These are phyloP conservation scores for Diplodia mutila DNA, from an alignment of 2,329 filamentous ascomycete species.

Conservation along the genomic window DNA sequence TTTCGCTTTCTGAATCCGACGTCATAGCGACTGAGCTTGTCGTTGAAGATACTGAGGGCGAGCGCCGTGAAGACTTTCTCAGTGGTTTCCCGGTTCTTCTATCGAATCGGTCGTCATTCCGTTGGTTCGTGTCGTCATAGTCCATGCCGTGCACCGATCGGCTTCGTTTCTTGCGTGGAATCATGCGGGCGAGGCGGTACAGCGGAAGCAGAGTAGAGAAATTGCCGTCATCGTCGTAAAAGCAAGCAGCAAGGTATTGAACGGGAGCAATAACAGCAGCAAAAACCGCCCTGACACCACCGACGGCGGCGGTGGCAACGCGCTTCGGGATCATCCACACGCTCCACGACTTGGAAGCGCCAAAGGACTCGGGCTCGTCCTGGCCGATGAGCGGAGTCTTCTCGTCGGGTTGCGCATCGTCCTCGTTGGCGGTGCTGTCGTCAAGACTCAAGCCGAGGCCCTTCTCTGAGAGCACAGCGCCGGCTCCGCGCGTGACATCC, in stretches of 20 bases:
- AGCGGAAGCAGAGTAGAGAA: slow-evolving; percentile 80
- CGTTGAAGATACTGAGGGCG: slow-evolving; percentile 48
- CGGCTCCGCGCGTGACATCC: slow-evolving; percentile 16
- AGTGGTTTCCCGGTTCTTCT: slow-evolving; percentile 21
- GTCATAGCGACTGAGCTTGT: slow-evolving; percentile 65
- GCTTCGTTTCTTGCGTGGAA: slow-evolving; percentile 41
- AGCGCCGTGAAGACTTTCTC: slow-evolving; percentile 41
- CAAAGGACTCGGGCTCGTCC: slow-evolving; percentile 34
- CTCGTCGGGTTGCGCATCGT: slow-evolving; percentile 58
- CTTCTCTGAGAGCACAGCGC: background rate
- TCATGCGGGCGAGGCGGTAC: slow-evolving; percentile 62
- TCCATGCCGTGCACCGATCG: slow-evolving; percentile 31
- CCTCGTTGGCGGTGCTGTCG: slow-evolving; percentile 29
- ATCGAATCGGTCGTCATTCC: background rate
- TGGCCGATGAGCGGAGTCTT: slow-evolving; percentile 67
- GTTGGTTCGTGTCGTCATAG: slow-evolving; percentile 16
- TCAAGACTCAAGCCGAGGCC: background rate
- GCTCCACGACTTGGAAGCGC: slow-evolving; percentile 42
- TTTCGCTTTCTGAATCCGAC: slow-evolving; percentile 63
- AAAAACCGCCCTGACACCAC: slow-evolving; percentile 76
- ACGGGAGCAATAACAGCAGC: slow-evolving; percentile 79
- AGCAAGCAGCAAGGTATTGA: slow-evolving; percentile 78
- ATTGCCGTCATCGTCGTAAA: slow-evolving; percentile 77
- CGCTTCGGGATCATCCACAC: slow-evolving; percentile 65
- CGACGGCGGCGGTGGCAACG: slow-evolving; percentile 72